Conservation (phyloP, 73 alveolate species). For the Symbiodinium natans region DNA sequence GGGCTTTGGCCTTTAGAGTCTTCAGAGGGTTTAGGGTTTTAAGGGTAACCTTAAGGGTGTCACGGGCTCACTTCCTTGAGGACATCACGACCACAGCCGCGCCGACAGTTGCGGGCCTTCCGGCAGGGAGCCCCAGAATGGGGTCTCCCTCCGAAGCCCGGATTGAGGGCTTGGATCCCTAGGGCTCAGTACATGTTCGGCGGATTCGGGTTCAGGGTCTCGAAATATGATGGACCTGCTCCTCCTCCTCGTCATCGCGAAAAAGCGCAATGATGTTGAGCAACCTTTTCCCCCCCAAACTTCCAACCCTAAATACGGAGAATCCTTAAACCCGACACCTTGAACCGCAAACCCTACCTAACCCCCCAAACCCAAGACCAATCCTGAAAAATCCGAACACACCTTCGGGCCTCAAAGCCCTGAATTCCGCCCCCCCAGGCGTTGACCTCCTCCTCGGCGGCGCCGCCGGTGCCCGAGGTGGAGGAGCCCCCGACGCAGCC, state of each 20-base stretch:
- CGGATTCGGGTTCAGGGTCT: too few species aligned
- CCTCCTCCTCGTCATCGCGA: too few species aligned
- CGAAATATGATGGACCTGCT: too few species aligned
- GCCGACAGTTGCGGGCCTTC: neutral
- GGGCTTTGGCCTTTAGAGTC: neutral
- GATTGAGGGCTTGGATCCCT: too few species aligned
- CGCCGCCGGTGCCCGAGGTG: neutral
- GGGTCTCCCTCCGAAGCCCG: neutral
- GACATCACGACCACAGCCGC: neutral
- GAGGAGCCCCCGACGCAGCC: constrained; percentile 28
- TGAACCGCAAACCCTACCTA: neutral
- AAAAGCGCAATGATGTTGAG: too few species aligned
- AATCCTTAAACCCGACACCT: too few species aligned
- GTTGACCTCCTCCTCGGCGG: constrained; percentile 4
- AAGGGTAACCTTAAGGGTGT: too few species aligned
- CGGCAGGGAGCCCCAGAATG: neutral
- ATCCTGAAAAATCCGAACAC: neutral
- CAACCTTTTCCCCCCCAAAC: too few species aligned
- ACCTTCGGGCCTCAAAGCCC: neutral
- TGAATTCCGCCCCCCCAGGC: neutral
- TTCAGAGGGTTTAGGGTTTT: too few species aligned
- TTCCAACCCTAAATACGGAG: neutral
- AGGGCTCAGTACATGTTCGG: too few species aligned
- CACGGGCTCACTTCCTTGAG: neutral
- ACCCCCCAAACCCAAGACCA: too few species aligned